phyloP scores from a whole-genome alignment of 164 flowering plant species.

The Magnolia sinica region DNA sequence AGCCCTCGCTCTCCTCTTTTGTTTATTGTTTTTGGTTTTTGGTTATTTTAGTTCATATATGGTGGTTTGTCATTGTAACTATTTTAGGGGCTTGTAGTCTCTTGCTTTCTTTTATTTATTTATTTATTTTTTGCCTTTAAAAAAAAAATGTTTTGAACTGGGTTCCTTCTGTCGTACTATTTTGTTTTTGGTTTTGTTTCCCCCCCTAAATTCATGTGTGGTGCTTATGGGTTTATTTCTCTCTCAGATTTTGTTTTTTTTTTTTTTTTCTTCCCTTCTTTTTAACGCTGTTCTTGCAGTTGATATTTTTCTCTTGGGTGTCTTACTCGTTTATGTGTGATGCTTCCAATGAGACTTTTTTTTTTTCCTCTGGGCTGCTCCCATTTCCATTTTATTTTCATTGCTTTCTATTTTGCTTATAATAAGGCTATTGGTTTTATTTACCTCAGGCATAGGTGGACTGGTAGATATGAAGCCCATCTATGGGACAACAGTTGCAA shows the following conservation, averaged over 20 bases:
- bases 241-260: background rate
- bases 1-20: background rate
- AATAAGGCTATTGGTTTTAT: background rate
- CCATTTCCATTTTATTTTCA: background rate
- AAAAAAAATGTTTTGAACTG: background rate
- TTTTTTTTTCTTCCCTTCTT: background rate
- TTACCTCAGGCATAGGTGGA: constrained; percentile 80
- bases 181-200: background rate
- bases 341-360: background rate
- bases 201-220: background rate
- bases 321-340: background rate
- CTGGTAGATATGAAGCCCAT: constrained; percentile 93
- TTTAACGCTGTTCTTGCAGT: background rate
- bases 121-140: background rate
- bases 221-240: background rate
- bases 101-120: background rate
- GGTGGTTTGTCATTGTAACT: background rate
- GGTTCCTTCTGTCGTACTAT: too few species aligned
- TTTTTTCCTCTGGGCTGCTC: background rate
- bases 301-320: background rate
- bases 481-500: constrained; percentile 94
- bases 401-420: background rate
- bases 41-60: background rate
- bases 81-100: background rate
- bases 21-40: background rate